Evolutionary conservation across 2,329 filamentous ascomycete genomes (phyloP), one percentile per base, ranked within the genome.

Genomic region (Calonectria ilicicola): DNA sequence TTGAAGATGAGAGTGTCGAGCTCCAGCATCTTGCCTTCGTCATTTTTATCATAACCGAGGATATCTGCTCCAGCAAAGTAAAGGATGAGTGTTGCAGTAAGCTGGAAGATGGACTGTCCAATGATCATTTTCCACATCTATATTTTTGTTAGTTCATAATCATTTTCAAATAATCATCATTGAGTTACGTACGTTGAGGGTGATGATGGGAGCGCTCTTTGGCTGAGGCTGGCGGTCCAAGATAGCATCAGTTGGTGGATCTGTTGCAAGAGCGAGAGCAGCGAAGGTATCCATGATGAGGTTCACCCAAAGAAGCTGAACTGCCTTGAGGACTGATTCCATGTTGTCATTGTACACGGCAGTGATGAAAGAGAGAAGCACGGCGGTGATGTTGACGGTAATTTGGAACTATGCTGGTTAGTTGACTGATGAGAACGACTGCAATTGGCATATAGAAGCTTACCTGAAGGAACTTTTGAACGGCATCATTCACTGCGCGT

Each of bases 121-220:
- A 95, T 90, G 72, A 97, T 96, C 94, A 96, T 97, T 86, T 97
- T 97, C 93, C 93, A 94, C 94, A 96, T 96, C 69, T 69, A 46
- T 2, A 9, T 15, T 32, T 32, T 53, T 21, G 49, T 27, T 27
- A 46, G 26, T 19, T 53, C 35, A 40, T 7, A 21, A 12, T 26
- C 7, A 23, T n/a, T 23, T 26, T 5, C 15, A 9, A 27, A 60
- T 6, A 27, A 40, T 40, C n/a, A 42, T 9, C 4, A 23, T 2
- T 40, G 49, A 12, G 32, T 44, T 23, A 51, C 71, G 47, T 47
- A 71, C 71, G 70, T 85, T 93, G 71, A 91, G 84, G 1, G 93
- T 94, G 79, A 95, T 94, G 14, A 95, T 85, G 1, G 93, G 89
- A 5, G 92, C 91, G 66, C 89, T 91, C 82, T 94, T 95, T 10